Conservation (phyloP, 2,329 filamentous ascomycete genomes). For the Beauveria sp. region DNA sequence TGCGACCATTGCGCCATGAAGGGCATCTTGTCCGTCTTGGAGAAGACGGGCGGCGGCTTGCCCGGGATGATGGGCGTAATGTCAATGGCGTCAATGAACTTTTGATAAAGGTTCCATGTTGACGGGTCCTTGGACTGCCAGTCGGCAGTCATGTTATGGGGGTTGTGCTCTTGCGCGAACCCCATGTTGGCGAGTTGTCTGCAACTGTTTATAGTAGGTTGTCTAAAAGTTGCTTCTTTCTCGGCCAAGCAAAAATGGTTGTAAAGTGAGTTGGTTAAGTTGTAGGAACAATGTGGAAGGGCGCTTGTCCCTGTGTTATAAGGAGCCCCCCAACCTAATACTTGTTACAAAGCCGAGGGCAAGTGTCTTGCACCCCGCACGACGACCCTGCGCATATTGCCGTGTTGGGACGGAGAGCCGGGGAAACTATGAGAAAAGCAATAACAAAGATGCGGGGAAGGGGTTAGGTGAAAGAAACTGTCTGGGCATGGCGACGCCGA, state of each 20-base stretch:
- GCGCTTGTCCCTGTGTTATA: not conserved
- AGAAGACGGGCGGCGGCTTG: constrained; percentile 20
- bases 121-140: constrained; percentile 15
- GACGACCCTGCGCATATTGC: not conserved
- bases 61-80: constrained; percentile 15
- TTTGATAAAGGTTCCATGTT: constrained; percentile 16
- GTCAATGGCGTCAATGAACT: constrained; percentile 13
- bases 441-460: not conserved
- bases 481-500: not conserved
- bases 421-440: not conserved
- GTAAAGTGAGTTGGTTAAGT: not conserved
- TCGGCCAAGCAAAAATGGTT: not conserved
- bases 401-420: constrained; percentile 4
- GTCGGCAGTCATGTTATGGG: constrained; percentile 18
- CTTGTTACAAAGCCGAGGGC: not conserved
- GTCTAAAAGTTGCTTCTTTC: not conserved
- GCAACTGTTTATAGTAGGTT: not conserved
- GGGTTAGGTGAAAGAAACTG: constrained; percentile 3
- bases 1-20: constrained; percentile 21
- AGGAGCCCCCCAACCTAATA: not conserved
- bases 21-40: constrained; percentile 26
- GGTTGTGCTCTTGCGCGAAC: constrained; percentile 10
- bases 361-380: not conserved
- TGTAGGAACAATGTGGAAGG: not conserved
- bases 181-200: constrained; percentile 8